Conservation (phyloP, 2,329 filamentous ascomycete genomes). For the Penicillium nordicum region DNA sequence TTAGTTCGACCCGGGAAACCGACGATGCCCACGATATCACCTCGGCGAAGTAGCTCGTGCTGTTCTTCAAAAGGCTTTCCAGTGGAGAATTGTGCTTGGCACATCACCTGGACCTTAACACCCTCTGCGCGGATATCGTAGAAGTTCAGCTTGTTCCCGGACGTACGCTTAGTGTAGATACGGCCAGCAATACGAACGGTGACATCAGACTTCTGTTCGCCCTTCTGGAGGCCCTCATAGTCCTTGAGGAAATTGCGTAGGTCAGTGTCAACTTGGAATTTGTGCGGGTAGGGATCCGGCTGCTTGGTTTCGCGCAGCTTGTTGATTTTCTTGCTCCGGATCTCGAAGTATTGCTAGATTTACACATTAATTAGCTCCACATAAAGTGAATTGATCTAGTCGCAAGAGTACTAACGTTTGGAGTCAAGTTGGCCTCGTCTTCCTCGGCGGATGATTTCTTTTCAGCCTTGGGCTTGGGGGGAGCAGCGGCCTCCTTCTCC, state of each 20-base stretch:
- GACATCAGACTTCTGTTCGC: constrained; percentile 74
- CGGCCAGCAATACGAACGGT: constrained; percentile 75
- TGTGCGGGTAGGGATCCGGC: constrained; percentile 88
- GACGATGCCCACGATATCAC: constrained; percentile 86
- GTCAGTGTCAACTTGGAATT: constrained; percentile 83
- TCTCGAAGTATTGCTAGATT: constrained; percentile 85
- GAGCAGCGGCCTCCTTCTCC: constrained; percentile 70
- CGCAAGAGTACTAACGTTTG: constrained; percentile 56
- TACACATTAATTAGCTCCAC: constrained; percentile 10
- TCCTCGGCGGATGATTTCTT: constrained; percentile 61
- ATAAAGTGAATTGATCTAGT: too few relatives aligned
- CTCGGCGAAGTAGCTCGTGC: constrained; percentile 82
- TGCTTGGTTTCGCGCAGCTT: constrained; percentile 69
- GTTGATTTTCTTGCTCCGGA: constrained; percentile 78
- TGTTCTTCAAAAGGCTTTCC: constrained; percentile 77
- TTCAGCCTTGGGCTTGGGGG: constrained; percentile 56
- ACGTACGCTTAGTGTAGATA: constrained; percentile 81
- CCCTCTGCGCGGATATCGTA: constrained; percentile 80
- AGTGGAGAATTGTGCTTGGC: constrained; percentile 74
- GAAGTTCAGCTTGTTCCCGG: constrained; percentile 83
- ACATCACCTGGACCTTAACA: constrained; percentile 84
- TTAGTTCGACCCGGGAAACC: constrained; percentile 81
- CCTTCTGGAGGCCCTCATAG: constrained; percentile 75
- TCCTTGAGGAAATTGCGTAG: constrained; percentile 75
- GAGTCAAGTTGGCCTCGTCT: constrained; percentile 69